Evolutionary conservation across 139 green algal species (phyloP).

Genomic region (Chlorella vulgaris): DNA sequence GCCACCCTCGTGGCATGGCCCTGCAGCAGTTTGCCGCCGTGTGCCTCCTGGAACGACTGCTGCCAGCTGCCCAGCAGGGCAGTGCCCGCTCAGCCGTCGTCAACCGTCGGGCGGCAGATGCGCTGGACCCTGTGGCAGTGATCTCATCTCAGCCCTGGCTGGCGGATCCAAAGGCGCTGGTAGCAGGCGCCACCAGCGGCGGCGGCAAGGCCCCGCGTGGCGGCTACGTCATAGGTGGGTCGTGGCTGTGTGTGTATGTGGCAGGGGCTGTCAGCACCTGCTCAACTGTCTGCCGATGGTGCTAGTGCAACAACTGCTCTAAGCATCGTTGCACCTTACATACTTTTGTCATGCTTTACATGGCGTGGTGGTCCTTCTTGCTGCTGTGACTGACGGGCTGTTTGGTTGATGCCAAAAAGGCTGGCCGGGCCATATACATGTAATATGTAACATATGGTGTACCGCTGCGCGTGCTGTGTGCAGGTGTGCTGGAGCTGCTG

Average conservation of each 20-base stretch:
- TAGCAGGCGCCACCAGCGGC: slow-evolving; percentile 7
- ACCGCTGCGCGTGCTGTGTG: too few relatives aligned
- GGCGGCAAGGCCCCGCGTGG: background rate
- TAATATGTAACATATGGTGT: too few relatives aligned
- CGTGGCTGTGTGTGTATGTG: background rate
- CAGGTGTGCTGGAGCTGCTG: slow-evolving; percentile 21
- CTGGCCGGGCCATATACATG: too few relatives aligned
- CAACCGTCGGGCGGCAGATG: background rate
- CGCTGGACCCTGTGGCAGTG: slow-evolving; percentile 1
- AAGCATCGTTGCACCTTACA: too few relatives aligned
- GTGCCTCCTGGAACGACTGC: slow-evolving; percentile 17
- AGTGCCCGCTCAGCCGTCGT: background rate
- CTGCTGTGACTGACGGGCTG: too few relatives aligned
- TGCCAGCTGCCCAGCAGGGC: background rate
- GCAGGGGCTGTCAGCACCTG: background rate
- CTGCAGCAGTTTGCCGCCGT: slow-evolving; percentile 21
- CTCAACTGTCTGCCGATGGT: background rate
- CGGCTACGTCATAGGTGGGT: slow-evolving; percentile 19
- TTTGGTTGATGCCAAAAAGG: too few relatives aligned
- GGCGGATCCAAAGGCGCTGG: slow-evolving; percentile 3
- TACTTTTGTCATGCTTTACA: too few relatives aligned
- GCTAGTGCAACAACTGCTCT: background rate
- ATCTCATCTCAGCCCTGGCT: slow-evolving; percentile 25
- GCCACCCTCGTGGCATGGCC: slow-evolving; percentile 11
- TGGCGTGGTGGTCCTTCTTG: too few relatives aligned